Evolutionary conservation across 2,329 filamentous ascomycete species (phyloP).

Genomic region (Cladosporium sp.): DNA sequence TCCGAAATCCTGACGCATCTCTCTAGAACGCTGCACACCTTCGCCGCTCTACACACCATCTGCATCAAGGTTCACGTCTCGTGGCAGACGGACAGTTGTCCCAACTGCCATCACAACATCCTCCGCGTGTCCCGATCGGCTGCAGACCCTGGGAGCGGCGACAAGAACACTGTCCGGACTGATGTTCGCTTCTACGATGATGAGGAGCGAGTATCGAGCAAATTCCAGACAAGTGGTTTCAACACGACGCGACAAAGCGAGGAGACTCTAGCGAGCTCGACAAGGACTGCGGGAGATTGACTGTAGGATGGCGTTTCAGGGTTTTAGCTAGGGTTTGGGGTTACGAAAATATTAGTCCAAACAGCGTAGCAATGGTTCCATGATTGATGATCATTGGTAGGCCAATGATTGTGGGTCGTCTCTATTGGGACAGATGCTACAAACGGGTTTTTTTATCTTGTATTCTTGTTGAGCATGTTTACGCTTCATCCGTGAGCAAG

Average conservation of each 20-base stretch:
- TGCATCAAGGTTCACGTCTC: neutral
- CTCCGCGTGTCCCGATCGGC: neutral
- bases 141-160: neutral
- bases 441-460: neutral
- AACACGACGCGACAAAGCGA: conserved; percentile 1
- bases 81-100: neutral
- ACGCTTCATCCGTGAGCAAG: neutral
- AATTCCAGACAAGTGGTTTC: conserved; percentile 8
- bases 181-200: neutral
- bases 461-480: neutral
- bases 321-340: neutral
- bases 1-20: neutral
- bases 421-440: too few relatives aligned
- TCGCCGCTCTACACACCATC: neutral
- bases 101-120: neutral
- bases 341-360: neutral
- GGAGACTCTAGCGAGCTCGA: conserved; percentile 35
- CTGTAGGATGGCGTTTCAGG: neutral
- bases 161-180: neutral
- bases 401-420: too few relatives aligned
- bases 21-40: neutral
- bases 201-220: neutral
- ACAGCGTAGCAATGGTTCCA: neutral
- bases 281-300: neutral
- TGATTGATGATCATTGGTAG: neutral